Evolutionary conservation across 805 yeast species (phyloP), one percentile per base, ranked within the genome.

Genomic region (Brettanomyces naardenensis): DNA sequence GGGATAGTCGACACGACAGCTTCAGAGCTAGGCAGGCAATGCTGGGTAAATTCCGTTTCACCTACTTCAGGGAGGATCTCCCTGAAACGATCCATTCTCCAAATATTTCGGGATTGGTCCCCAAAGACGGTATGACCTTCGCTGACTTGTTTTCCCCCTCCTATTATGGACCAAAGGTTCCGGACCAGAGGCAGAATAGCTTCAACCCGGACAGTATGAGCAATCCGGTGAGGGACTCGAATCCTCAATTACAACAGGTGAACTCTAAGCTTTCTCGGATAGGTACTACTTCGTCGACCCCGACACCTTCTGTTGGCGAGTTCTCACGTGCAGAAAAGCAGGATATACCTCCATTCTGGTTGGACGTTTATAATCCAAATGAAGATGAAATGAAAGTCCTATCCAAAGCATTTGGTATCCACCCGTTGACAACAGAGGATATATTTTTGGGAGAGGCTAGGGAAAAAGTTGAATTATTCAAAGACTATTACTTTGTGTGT

Each of bases 311-410:
- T 19, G 26, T 26, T 18, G 25, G 18, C n/a, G 40, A 37, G 7
- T 31, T 19, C 21, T 6, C 32, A 5, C 35, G 27, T 6, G 15
- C 31, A 3, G 41, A 36, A 18, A 28, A 33, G 18, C 43, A 33
- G 6, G 39, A 32, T 25, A 25, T 39, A 3, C 35, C 45, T 10
- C 89, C 95, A 14, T 88, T 90, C 68, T 90, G 98, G 98, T 68
- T 90, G 9, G 97, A 90, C 58, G 83, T 90, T 10, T 64, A 85
- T 40, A 82, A 86, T 52, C 98, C 98, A 9, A 84, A 95, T 0
- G 97, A 92, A 53, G 97, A 88, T 48, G 98, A 90, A 58, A 86
- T 92, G 95, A 88, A 90, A 52, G 92, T 82, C 0, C 50, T 90
- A 11, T 76, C 94, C 20, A 87, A 87, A 51, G 78, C 97, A 0